Percentiles rank a stretch among this genome's conserved stretches.
Evolutionary conservation across 805 yeast species (phyloP).

Genomic region (Kodamaea nitidulidarum): DNA sequence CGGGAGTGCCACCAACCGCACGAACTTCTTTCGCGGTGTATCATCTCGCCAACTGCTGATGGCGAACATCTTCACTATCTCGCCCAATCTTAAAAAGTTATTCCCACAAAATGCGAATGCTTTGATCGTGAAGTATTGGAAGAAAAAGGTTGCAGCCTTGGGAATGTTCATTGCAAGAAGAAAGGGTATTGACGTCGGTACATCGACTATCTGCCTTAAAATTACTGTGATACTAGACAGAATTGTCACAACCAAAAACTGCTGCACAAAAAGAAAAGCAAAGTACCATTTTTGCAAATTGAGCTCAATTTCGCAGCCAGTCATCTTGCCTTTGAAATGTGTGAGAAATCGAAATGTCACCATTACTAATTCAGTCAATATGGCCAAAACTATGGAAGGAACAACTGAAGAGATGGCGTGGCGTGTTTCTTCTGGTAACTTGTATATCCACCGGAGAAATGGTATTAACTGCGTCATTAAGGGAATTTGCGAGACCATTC

Average conservation of each 20-base stretch:
- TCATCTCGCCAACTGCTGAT: slow-evolving; percentile 35
- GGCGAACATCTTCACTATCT: slow-evolving; percentile 40
- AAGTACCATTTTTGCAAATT: slow-evolving; percentile 77
- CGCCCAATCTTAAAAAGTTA: slow-evolving; percentile 57
- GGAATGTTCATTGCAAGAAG: slow-evolving; percentile 77
- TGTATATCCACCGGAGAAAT: slow-evolving; percentile 49
- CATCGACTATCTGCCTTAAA: slow-evolving; percentile 55
- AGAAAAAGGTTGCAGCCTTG: slow-evolving; percentile 81
- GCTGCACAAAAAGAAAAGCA: slow-evolving; percentile 72
- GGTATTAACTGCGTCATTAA: slow-evolving; percentile 61
- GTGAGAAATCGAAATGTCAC: slow-evolving; percentile 52
- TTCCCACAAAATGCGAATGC: slow-evolving; percentile 76
- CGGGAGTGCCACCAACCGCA: slow-evolving; percentile 41
- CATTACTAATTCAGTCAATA: slow-evolving; percentile 62
- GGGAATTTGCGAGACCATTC: slow-evolving; percentile 71
- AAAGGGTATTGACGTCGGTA: slow-evolving; percentile 69
- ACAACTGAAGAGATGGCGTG: slow-evolving; percentile 57
- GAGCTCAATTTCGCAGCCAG: slow-evolving; percentile 61
- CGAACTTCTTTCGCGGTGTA: slow-evolving; percentile 60
- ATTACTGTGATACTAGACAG: slow-evolving; percentile 73
- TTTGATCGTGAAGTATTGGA: slow-evolving; percentile 68
- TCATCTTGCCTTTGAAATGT: slow-evolving; percentile 51
- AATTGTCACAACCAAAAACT: slow-evolving; percentile 78
- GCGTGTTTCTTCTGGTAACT: slow-evolving; percentile 49
- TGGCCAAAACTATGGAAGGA: slow-evolving; percentile 63